Base-by-base conservation (phyloP, 305 asterid genomes). In the Plantago lanceolata region DNA sequence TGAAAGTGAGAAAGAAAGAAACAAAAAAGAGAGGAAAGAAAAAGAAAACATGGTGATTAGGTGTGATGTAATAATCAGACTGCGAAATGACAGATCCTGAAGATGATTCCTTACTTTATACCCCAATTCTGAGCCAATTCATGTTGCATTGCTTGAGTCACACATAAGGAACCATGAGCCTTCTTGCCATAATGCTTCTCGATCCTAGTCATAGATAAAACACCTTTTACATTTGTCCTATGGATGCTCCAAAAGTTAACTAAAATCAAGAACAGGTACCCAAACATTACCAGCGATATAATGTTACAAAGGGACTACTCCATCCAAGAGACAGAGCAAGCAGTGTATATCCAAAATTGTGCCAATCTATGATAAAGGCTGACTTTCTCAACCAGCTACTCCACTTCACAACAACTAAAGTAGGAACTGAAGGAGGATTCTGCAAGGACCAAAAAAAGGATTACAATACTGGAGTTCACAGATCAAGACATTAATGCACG, bases 381-480 rank as follows among this genome's bases (percentile, higher is more conserved):
- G 98, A 82, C 68, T 59, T 71, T 71, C 94, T 84, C 76, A 85
- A 61, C 89, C 94, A 82, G 83, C 97, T 85, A 70, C 87, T 93
- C 88, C 85, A 85, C 79, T 87, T 87, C 74, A 89, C 97, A 75
- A 78, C 98, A 55, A 92, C 94, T 65, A 92, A 76, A 70, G 98
- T 85, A 65, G 98, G 98, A 80, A 89, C 97, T 65, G 97, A 92
- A 40, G 98, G 98, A 69, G 98, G 98, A 78, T 92, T 92, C 98
- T 92, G 86, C 72, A 73, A 63, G 57, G 61, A 69, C 63, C 67
- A 73, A 68, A 51, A 51, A 53, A 37, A 43, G 57, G 5, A 35
- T 14, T n/a, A n/a, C 13, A 59, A 57, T 26, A 66, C 47, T 55
- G 40, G 45, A 68, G 54, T 65, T 67, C 58, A 59, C 28, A 52